Evolutionary conservation across 345 rosid species (phyloP).

Genomic region (Boechera stricta): DNA sequence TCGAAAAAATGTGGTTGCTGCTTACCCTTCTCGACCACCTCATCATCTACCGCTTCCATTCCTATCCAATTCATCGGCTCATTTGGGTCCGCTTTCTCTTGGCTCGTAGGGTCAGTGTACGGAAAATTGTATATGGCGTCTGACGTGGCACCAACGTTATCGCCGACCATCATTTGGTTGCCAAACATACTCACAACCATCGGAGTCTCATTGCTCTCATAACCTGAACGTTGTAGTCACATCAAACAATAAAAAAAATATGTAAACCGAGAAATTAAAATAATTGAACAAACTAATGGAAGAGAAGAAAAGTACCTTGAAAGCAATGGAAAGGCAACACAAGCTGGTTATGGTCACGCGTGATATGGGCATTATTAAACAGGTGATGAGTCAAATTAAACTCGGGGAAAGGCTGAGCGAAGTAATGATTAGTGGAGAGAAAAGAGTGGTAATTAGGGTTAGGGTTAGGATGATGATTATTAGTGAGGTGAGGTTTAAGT

Average conservation of each 20-base stretch:
- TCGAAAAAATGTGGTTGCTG: constrained; percentile 45
- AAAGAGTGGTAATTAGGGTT: constrained; percentile 36
- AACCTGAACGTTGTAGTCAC: constrained; percentile 28
- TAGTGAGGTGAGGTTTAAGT: constrained; percentile 28
- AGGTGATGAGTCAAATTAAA: constrained; percentile 30
- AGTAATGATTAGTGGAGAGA: constrained; percentile 37
- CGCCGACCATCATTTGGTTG: constrained; percentile 31
- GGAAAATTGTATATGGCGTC: constrained; percentile 25
- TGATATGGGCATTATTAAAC: constrained; percentile 15
- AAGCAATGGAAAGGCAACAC: constrained; percentile 47
- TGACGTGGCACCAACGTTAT: constrained; percentile 33
- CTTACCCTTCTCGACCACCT: constrained; percentile 21
- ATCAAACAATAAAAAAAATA: neutral
- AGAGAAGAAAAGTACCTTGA: constrained; percentile 30
- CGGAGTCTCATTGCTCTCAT: constrained; percentile 32
- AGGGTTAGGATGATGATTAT: constrained; percentile 38
- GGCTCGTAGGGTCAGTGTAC: constrained; percentile 5
- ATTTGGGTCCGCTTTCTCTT: constrained; percentile 29
- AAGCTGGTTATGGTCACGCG: constrained; percentile 30
- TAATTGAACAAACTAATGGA: neutral
- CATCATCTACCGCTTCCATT: constrained; percentile 32
- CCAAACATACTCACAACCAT: constrained; percentile 39
- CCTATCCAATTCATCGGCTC: constrained; percentile 17
- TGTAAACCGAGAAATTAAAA: neutral
- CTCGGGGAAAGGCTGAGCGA: constrained; percentile 41